Base-by-base conservation (phyloP, 352 stramenopile species). In the Phytophthora chlamydospora region DNA sequence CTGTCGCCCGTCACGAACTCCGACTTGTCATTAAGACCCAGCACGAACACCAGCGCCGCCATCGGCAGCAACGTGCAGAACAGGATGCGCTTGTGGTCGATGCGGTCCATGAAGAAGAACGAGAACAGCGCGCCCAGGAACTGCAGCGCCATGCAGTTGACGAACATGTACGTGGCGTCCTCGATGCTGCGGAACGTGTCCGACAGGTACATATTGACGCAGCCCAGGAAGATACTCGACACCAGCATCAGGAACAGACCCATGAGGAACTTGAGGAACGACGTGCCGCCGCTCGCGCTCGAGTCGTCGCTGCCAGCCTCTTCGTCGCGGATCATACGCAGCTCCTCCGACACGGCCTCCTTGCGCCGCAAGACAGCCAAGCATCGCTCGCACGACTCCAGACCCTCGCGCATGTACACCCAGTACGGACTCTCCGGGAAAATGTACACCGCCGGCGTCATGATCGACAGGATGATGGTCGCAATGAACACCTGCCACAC, bases 341-440 rank as follows among this genome's bases (percentile, higher is more conserved):
- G 71, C 41, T 95, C 85, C 31, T 90, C 80, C 5, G 73, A 73
- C 36, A 93, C 85, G 40, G 76, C 78, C 31, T 90, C 78, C 63
- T 93, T 93, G 51, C 85, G 85, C 56, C 85, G 85, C 4, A 95
- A 53, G 24, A 95, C 73, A 29, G 80, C 73, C 39, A 95, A 43
- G 16, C 80, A 90, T 19, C 78, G 78, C 58, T 95, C 84, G 38
- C 82, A 86, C 31, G 82, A 82, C 42, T 95, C 85, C 16, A 89
- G 48, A 4, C 85, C 85, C 63, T 93, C 78, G 16, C 83, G 83
- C 56, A 84, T 79, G 71, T 91, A 88, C 11, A 95, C 80, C 85
- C 85, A 95, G 64, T 90, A 88, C n/a, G 85, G 85, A 41, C 80
- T 91, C 53, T 95, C 85, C 7, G 85, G 85, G 73, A 93, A 95